phyloP scores from a whole-genome alignment of 495 filamentous ascomycete species.

The Rhypophila decipiens region DNA sequence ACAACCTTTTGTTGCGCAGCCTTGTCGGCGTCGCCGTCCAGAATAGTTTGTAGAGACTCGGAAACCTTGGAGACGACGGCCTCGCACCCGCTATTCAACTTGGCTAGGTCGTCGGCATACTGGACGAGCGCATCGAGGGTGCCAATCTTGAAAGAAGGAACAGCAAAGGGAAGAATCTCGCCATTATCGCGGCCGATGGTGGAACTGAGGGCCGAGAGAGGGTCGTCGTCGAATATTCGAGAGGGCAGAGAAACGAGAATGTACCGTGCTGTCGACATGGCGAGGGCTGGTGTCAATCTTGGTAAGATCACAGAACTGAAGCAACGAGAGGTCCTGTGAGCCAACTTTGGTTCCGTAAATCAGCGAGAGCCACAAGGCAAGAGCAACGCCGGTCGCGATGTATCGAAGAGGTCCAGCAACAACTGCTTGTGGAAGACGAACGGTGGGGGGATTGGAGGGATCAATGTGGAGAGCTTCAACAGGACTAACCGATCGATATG shows the following conservation, averaged over 20 bases:
- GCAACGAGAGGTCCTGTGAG: too few relatives aligned
- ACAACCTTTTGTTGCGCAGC: conserved; percentile 84
- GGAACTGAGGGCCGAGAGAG: conserved; percentile 62
- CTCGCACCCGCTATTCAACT: conserved; percentile 75
- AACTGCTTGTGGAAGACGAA: too few relatives aligned
- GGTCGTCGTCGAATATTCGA: conserved; percentile 61
- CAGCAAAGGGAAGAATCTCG: conserved; percentile 66
- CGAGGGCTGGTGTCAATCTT: too few relatives aligned
- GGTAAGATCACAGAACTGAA: too few relatives aligned
- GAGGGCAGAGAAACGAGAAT: conserved; percentile 44
- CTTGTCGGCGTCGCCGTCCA: conserved; percentile 78
- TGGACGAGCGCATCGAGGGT: conserved; percentile 93
- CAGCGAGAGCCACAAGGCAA: too few relatives aligned
- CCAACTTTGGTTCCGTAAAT: too few relatives aligned
- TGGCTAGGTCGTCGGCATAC: conserved; percentile 90
- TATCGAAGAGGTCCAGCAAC: too few relatives aligned
- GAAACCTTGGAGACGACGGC: conserved; percentile 80
- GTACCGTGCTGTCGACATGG: conserved; percentile 36
- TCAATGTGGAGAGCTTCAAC: too few relatives aligned
- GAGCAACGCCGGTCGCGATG: too few relatives aligned
- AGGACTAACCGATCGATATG: too few relatives aligned
- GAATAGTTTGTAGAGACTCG: conserved; percentile 72
- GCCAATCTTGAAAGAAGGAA: conserved; percentile 96
- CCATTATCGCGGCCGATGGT: conserved; percentile 71
- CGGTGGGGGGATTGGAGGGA: too few relatives aligned